Base-by-base conservation (phyloP, 164 flowering plant genomes). In the Vitis vinifera region DNA sequence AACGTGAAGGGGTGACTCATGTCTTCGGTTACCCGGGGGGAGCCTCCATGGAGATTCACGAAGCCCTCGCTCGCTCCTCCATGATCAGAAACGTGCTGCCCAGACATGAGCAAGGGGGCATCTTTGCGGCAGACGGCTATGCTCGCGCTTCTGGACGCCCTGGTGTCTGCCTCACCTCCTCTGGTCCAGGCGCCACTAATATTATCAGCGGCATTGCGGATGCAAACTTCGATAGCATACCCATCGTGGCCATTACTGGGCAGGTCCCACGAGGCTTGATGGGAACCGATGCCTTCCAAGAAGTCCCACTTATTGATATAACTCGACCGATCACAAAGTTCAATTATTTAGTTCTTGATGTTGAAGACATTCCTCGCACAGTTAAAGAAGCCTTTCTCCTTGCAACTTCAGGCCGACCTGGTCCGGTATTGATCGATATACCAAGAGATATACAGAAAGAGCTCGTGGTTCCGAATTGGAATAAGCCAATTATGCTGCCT, bases 1-100 rank as follows among this genome's bases (percentile, higher is more conserved):
- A 88, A 64, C 82, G 91, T 8, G 82, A 82, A 37, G 91, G 90
- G 8, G 94, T 89, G 9, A 76, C 14, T 44, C 71, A 44, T 31
- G 91, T 88, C 51, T 88, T 86, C 68, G 88, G 90, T 7, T 88
- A 88, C 67, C 94, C 94, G 0, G 94, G 94, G 1, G 89, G 91
- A 27, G 91, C 94, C 0, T 88, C 91, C 27, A 66, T 88, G 90
- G 94, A 86, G 81, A 89, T 89, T 68, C 94, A 89, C 71, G 90
- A 89, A 62, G 94, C 94, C 9, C 84, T 89, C 31, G 86, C 91
- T 8, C 83, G 90, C 59, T 89, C 94, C 52, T 8, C 48, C 7
- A 51, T 68, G 9, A 86, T 89, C 71, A 71, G 77, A 1, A 89
- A 86, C 67, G 77, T 85, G 59, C 85, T 89, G 15, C 15, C n/a